Evolutionary conservation across 805 yeast genomes (phyloP).

Genomic region (Grigorovia yakushimaensis): DNA sequence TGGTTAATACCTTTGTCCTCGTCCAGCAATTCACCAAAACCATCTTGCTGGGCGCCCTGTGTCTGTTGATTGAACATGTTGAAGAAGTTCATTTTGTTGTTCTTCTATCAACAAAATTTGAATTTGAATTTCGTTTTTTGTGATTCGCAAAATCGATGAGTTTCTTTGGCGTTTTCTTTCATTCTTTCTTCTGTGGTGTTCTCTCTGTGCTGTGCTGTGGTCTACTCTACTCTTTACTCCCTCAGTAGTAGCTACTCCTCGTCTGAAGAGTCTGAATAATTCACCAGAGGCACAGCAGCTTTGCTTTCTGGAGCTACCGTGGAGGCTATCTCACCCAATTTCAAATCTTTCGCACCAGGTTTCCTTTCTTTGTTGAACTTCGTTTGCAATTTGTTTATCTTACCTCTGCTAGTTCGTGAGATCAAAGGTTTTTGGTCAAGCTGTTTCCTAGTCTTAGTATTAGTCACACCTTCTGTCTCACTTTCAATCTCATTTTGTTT

Average conservation of each 20-base stretch:
- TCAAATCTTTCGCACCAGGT: too few relatives aligned
- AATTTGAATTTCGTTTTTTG: neutral
- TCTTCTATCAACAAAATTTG: neutral
- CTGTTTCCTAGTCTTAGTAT: too few relatives aligned
- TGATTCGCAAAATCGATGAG: neutral
- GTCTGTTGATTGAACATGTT: slow-evolving; percentile 2
- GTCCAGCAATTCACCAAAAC: neutral
- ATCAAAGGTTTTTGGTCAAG: too few relatives aligned
- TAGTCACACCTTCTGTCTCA: too few relatives aligned
- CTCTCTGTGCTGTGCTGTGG: neutral
- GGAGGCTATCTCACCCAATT: too few relatives aligned
- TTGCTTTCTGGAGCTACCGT: too few relatives aligned
- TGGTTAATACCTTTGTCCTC: neutral
- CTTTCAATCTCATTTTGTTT: neutral
- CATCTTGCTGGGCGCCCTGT: neutral
- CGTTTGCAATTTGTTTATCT: too few relatives aligned
- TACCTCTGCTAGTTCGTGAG: too few relatives aligned
- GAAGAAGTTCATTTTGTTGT: slow-evolving; percentile 8
- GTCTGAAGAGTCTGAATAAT: neutral
- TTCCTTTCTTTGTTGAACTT: too few relatives aligned
- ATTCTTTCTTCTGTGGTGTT: neutral
- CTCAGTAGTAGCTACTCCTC: neutral
- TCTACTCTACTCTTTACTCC: too few relatives aligned
- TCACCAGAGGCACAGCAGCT: neutral
- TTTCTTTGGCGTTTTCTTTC: neutral